A percentile compares a stretch with the other conserved stretches of the same genome.
Evolutionary conservation across 768 basidiomycete species (phyloP).

Genomic region (Leccinum truebloodii): DNA sequence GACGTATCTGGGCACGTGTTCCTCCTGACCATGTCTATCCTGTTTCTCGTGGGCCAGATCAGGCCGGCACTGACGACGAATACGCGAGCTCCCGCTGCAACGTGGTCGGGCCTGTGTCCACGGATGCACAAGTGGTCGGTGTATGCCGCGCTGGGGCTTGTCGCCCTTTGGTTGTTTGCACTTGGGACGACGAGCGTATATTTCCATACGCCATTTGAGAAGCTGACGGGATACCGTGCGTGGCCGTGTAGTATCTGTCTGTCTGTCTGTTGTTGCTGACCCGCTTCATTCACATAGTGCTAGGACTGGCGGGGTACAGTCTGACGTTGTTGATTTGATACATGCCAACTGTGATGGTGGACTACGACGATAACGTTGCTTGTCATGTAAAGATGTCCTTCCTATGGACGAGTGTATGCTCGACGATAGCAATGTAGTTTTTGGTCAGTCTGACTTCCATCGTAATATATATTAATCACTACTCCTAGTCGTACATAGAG

Average conservation of each 20-base stretch:
- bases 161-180: slow-evolving; percentile 73
- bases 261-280: not conserved
- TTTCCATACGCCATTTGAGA: slow-evolving; percentile 63
- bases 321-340: slow-evolving; percentile 28
- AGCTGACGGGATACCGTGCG: slow-evolving; percentile 82
- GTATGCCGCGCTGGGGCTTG: slow-evolving; percentile 43
- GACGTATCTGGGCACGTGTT: no score
- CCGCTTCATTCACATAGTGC: slow-evolving; percentile 25
- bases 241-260: slow-evolving; percentile 15
- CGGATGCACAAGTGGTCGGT: slow-evolving; percentile 50
- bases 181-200: slow-evolving; percentile 57
- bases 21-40: no score
- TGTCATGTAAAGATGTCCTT: not conserved
- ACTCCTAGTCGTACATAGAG: not conserved
- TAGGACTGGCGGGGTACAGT: slow-evolving; percentile 39
- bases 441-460: not conserved
- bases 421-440: not conserved
- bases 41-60: no score
- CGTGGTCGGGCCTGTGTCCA: slow-evolving; percentile 36
- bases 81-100: no score
- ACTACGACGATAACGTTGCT: no score
- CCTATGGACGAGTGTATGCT: not conserved
- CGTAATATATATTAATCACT: not conserved
- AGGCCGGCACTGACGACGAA: no score
- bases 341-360: not conserved